Evolutionary conservation across 2,329 filamentous ascomycete species (phyloP).

Genomic region (Penicillium glabrum): DNA sequence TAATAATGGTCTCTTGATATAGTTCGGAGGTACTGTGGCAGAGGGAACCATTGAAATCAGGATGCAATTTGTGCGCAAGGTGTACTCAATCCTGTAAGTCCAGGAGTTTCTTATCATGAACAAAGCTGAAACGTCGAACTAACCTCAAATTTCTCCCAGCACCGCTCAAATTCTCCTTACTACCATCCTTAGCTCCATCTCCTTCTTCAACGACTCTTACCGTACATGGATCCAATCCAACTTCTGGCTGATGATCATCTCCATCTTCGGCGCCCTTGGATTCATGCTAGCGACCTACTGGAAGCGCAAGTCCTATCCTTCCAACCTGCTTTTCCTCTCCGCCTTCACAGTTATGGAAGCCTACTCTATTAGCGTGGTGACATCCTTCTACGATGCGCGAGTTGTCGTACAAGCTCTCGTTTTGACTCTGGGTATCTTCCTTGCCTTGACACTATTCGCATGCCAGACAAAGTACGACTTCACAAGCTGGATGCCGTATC

Average conservation of each 20-base stretch:
- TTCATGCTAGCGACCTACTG: constrained; percentile 89
- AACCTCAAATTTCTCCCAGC: constrained; percentile 30
- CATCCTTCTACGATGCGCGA: constrained; percentile 79
- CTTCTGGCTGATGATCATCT: constrained; percentile 80
- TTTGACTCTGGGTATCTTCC: constrained; percentile 71
- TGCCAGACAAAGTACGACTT: constrained; percentile 99
- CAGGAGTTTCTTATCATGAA: background rate
- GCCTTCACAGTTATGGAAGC: constrained; percentile 91
- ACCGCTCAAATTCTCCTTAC: constrained; percentile 92
- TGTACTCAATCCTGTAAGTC: constrained; percentile 84
- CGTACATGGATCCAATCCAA: constrained; percentile 84
- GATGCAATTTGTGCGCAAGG: constrained; percentile 95
- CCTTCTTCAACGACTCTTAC: constrained; percentile 80
- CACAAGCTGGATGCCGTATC: constrained; percentile 93
- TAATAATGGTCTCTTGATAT: constrained; percentile 14
- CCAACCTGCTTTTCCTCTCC: constrained; percentile 87
- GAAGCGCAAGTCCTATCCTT: constrained; percentile 94
- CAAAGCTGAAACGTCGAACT: background rate
- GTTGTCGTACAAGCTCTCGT: constrained; percentile 89
- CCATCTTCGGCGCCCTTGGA: constrained; percentile 77
- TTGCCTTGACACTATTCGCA: constrained; percentile 73
- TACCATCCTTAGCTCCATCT: constrained; percentile 74
- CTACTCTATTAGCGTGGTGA: constrained; percentile 89
- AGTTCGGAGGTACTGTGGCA: constrained; percentile 90
- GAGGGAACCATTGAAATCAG: constrained; percentile 94